Evolutionary conservation across 495 filamentous ascomycete species (phyloP).

Genomic region (Aspergillus bertholletiae): DNA sequence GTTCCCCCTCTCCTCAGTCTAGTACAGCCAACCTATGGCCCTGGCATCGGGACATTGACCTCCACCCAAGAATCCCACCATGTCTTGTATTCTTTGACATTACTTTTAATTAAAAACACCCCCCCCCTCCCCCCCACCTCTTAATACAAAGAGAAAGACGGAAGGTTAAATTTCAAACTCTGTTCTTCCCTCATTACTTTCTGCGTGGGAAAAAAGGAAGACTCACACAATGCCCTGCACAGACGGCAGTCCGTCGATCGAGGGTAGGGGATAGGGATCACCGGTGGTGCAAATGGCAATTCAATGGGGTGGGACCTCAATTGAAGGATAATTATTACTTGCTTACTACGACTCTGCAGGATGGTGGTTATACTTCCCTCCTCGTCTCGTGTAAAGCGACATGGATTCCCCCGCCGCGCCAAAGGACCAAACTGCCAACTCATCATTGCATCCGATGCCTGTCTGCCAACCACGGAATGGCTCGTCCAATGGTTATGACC

Average conservation of each 20-base stretch:
- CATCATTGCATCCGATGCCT: slow-evolving; percentile 76
- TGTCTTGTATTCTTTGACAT: neutral
- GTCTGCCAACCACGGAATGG: slow-evolving; percentile 33
- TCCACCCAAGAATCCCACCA: neutral
- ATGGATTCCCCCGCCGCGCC: slow-evolving; percentile 23
- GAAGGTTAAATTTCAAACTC: neutral
- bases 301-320: neutral
- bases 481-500: slow-evolving; percentile 22
- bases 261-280: neutral
- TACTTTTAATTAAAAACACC: too few relatives aligned
- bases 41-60: neutral
- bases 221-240: slow-evolving; percentile 14
- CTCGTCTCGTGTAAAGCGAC: slow-evolving; percentile 19
- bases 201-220: neutral
- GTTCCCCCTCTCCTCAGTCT: too few relatives aligned
- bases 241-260: slow-evolving; percentile 12
- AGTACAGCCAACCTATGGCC: neutral
- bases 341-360: slow-evolving; percentile 11
- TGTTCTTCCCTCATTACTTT: neutral
- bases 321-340: neutral
- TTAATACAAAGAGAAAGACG: neutral
- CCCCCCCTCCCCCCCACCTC: neutral
- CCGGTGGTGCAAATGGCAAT: neutral
- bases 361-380: slow-evolving; percentile 10
- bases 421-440: slow-evolving; percentile 68